Percentiles rank a stretch among this genome's conserved stretches.
Evolutionary conservation across 129 eudicot species (phyloP).

Genomic region (Solidago caesia): DNA sequence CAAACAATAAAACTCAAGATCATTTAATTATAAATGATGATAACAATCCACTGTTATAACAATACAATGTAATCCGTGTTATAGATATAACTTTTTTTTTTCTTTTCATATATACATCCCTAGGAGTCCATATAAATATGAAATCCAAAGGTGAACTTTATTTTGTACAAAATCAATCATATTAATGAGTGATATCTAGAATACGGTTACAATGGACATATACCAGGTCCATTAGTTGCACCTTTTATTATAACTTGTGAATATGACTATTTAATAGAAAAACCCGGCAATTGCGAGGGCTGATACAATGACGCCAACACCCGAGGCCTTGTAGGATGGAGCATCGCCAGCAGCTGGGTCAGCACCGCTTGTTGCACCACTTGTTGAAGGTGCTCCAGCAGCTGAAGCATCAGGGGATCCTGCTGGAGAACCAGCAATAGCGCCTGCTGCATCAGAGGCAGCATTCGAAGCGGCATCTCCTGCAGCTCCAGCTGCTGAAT

Average conservation of each 20-base stretch:
- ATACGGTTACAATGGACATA: slow-evolving; percentile 29
- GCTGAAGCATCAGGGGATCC: slow-evolving; percentile 12
- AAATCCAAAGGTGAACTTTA: slow-evolving; percentile 25
- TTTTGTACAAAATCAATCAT: slow-evolving; percentile 26
- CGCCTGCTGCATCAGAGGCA: slow-evolving; percentile 14
- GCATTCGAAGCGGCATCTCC: slow-evolving; percentile 17
- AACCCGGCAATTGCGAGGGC: slow-evolving; percentile 28
- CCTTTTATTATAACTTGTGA: slow-evolving; percentile 23
- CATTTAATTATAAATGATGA: no score
- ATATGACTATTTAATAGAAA: slow-evolving; percentile 35
- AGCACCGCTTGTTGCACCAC: slow-evolving; percentile 26
- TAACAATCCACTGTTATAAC: not conserved
- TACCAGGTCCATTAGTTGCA: slow-evolving; percentile 30
- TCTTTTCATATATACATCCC: slow-evolving; percentile 36
- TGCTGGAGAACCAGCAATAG: slow-evolving; percentile 20
- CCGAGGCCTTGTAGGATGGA: slow-evolving; percentile 23
- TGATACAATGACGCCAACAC: slow-evolving; percentile 26
- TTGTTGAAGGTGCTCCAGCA: slow-evolving; percentile 29
- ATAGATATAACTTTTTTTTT: slow-evolving; percentile 14
- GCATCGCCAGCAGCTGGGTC: slow-evolving; percentile 18
- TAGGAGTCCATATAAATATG: slow-evolving; percentile 21
- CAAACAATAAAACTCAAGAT: no score
- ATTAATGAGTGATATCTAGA: slow-evolving; percentile 19
- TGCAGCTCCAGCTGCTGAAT: slow-evolving; percentile 18
- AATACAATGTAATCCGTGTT: slow-evolving; percentile 11